phyloP scores from a whole-genome alignment of 2,329 filamentous ascomycete genomes.

The Fusarium pseudoanthophilum region DNA sequence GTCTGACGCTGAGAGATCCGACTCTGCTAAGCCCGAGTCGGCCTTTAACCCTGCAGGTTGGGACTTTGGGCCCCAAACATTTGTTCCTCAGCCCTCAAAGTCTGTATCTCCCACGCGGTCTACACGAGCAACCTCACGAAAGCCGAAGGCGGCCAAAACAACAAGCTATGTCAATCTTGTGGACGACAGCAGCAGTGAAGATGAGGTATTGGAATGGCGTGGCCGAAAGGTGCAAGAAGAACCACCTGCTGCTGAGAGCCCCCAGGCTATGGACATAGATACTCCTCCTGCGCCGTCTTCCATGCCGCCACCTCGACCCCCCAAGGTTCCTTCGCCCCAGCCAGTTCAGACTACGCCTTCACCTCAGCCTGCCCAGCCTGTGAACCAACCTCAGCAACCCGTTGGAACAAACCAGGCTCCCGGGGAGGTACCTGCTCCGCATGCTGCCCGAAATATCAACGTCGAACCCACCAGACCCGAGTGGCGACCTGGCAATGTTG shows the following conservation, averaged over 20 bases:
- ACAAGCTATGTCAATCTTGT: constrained; percentile 59
- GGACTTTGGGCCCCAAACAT: constrained; percentile 67
- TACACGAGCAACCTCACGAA: constrained; percentile 63
- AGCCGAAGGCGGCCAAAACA: constrained; percentile 67
- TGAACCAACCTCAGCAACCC: constrained; percentile 1
- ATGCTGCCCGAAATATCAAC: constrained; percentile 61
- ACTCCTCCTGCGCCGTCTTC: constrained; percentile 53
- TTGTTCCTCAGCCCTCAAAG: constrained; percentile 58
- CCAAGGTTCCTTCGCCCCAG: constrained; percentile 29
- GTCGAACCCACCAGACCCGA: constrained; percentile 69
- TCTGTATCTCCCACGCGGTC: constrained; percentile 59
- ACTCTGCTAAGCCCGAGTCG: constrained; percentile 45
- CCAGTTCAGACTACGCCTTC: constrained; percentile 15
- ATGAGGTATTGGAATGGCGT: constrained; percentile 51
- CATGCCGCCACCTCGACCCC: constrained; percentile 33
- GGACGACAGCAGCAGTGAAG: constrained; percentile 60
- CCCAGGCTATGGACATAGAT: constrained; percentile 74
- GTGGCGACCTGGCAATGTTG: constrained; percentile 65
- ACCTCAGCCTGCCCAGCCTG: constrained; percentile 17
- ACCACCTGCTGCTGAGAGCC: constrained; percentile 54
- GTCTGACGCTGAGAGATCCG: constrained; percentile 38
- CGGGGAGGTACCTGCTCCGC: constrained; percentile 14
- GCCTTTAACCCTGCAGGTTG: constrained; percentile 64
- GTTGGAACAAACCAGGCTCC: background rate
- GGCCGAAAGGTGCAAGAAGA: constrained; percentile 49